A percentile compares a stretch with the other conserved stretches of the same genome.
Conservation (phyloP, 2,329 filamentous ascomycete species). For the Alternaria ethzedia region DNA sequence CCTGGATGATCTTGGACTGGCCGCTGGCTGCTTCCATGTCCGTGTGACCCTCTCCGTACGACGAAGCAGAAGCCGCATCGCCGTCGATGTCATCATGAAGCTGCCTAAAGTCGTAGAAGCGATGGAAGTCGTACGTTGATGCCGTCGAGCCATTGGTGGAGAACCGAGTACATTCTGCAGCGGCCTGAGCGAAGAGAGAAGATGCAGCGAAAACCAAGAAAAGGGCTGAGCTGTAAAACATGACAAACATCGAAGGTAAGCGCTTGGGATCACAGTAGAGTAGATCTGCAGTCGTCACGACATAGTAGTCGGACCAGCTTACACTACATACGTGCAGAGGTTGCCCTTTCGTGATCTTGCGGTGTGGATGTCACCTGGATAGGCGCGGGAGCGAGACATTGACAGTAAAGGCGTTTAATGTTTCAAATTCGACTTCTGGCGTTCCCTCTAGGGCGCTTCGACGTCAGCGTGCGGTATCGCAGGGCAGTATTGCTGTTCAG, state of each 20-base stretch:
- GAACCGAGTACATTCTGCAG: slow-evolving; percentile 16
- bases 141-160: slow-evolving; percentile 14
- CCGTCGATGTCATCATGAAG: neutral
- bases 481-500: neutral
- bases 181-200: neutral
- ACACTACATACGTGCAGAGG: neutral
- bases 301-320: neutral
- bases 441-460: neutral
- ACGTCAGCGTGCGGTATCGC: neutral
- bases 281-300: neutral
- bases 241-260: neutral
- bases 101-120: slow-evolving; percentile 23
- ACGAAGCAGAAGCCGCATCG: neutral
- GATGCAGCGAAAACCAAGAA: neutral
- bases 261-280: neutral
- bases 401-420: neutral
- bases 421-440: neutral
- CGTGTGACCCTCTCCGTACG: neutral
- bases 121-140: slow-evolving; percentile 17
- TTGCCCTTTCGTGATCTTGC: neutral
- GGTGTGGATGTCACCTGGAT: neutral
- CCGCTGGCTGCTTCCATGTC: neutral
- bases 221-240: neutral
- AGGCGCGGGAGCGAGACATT: neutral
- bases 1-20: slow-evolving; percentile 6